Percentiles rank a stretch among this genome's conserved stretches.
Evolutionary conservation across 1,139 yeast genomes (phyloP).

Genomic region (Suhomyces atakaporum): DNA sequence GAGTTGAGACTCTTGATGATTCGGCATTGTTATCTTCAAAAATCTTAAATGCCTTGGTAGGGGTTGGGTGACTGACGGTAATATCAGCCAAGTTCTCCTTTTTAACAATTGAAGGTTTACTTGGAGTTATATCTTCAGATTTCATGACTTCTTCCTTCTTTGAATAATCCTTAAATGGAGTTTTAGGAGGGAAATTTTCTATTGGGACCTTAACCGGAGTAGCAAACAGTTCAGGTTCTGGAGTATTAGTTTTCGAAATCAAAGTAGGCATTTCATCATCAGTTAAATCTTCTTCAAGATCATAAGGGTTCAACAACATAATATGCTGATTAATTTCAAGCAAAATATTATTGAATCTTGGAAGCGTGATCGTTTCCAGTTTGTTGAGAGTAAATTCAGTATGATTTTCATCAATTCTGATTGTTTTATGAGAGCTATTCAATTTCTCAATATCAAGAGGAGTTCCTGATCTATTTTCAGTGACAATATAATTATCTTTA

Average conservation of each 20-base stretch:
- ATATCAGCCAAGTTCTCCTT: constrained; percentile 3
- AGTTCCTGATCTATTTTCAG: constrained; percentile 31
- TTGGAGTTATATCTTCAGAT: constrained; percentile 18
- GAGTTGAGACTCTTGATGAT: constrained; percentile 6
- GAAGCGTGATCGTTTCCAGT: constrained; percentile 56
- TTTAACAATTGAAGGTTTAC: constrained; percentile 13
- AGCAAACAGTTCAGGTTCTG: constrained; percentile 5
- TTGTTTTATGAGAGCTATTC: constrained; percentile 32
- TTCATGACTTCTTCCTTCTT: constrained; percentile 3
- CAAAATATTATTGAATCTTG: constrained; percentile 56
- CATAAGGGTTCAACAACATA: constrained; percentile 53
- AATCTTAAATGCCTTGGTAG: constrained; percentile 15
- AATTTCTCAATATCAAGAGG: constrained; percentile 20
- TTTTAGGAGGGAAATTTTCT: constrained; percentile 12
- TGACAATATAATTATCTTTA: constrained; percentile 32
- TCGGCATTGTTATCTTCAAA: constrained; percentile 16
- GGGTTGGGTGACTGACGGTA: constrained; percentile 20
- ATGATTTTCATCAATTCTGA: constrained; percentile 42
- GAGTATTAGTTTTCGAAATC: constrained; percentile 13
- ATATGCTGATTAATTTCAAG: constrained; percentile 65
- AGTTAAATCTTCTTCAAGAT: constrained; percentile 44
- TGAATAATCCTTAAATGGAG: constrained; percentile 14
- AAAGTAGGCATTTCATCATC: constrained; percentile 41
- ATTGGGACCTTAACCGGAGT: constrained; percentile 13
- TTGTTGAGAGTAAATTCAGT: constrained; percentile 61